These are phyloP conservation scores for Cladochytrium replicatum DNA, from an alignment of 192 early-diverging fungal species.

Conservation along the genomic window DNA sequence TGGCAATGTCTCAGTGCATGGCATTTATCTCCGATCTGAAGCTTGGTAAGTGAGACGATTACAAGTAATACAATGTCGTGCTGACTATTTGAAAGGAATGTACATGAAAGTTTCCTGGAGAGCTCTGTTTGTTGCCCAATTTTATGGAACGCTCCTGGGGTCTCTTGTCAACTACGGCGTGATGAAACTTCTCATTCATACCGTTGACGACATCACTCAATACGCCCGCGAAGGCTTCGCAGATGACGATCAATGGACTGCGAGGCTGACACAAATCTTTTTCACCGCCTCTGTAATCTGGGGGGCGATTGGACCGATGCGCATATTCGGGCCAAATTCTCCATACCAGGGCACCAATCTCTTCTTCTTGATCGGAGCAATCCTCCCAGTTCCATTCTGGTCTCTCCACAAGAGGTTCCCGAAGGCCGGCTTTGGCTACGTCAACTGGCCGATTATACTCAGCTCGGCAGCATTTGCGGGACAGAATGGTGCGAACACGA, in stretches of 20 bases:
- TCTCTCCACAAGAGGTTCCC: conserved; percentile 51
- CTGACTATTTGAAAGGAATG: too few species aligned
- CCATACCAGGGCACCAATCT: conserved; percentile 38
- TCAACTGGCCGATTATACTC: conserved; percentile 63
- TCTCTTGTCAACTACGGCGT: conserved; percentile 12
- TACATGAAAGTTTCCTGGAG: conserved; percentile 72
- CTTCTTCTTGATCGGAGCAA: conserved; percentile 49
- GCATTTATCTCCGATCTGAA: conserved; percentile 64
- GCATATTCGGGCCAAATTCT: conserved; percentile 57
- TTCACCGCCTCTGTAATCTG: conserved; percentile 62
- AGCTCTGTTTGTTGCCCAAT: conserved; percentile 62
- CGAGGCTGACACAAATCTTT: conserved; percentile 24
- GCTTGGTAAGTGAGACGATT: conserved; percentile 67
- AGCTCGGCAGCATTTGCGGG: conserved; percentile 42
- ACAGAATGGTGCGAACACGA: conserved; percentile 12
- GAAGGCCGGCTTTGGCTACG: conserved; percentile 53
- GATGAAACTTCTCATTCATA: conserved; percentile 1
- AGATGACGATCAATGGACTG: too few species aligned
- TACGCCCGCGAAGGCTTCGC: too few species aligned
- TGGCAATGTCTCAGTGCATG: conserved; percentile 68
- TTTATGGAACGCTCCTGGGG: conserved; percentile 53
- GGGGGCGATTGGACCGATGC: conserved; percentile 61
- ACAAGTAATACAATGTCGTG: too few species aligned
- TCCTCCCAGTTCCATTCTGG: conserved; percentile 65
- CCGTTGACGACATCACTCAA: conserved; percentile 32